Evolutionary conservation across 1,284 basidiomycete genomes (phyloP).

Genomic region (Papiliotrema nemorosa): DNA sequence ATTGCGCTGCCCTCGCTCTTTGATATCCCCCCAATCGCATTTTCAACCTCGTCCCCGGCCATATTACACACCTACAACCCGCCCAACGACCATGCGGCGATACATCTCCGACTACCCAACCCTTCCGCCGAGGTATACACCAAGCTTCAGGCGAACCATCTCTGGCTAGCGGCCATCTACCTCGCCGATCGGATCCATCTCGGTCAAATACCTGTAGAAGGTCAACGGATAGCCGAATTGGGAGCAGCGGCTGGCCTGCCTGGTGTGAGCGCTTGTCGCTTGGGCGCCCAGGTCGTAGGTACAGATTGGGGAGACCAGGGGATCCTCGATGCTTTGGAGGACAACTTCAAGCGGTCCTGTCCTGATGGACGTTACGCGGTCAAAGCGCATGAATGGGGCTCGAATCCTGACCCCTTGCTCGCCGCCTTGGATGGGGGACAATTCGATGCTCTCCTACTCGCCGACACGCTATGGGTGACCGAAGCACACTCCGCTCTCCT

Average conservation of each 20-base stretch:
- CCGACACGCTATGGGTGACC: conserved; percentile 45
- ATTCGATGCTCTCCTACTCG: conserved; percentile 40
- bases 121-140: conserved; percentile 37
- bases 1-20: conserved; percentile 35
- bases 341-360: conserved; percentile 25
- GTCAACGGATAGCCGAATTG: conserved; percentile 33
- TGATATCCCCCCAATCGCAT: conserved; percentile 38
- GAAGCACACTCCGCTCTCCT: conserved; percentile 35
- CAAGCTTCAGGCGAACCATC: conserved; percentile 43
- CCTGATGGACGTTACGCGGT: conserved; percentile 22
- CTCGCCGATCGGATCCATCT: conserved; percentile 37
- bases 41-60: conserved; percentile 17
- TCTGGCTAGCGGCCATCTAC: conserved; percentile 45
- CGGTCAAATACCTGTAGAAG: conserved; percentile 14
- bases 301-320: conserved; percentile 44
- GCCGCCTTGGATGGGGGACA: neutral
- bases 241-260: conserved; percentile 45
- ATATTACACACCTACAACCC: conserved; percentile 21
- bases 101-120: conserved; percentile 32
- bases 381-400: conserved; percentile 39
- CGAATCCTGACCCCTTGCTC: conserved; percentile 18
- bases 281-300: conserved; percentile 23
- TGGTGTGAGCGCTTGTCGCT: conserved; percentile 24
- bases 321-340: conserved; percentile 24
- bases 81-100: conserved; percentile 9